Conservation (phyloP, 305 asterid species). For the Fraxinus dipetala region DNA sequence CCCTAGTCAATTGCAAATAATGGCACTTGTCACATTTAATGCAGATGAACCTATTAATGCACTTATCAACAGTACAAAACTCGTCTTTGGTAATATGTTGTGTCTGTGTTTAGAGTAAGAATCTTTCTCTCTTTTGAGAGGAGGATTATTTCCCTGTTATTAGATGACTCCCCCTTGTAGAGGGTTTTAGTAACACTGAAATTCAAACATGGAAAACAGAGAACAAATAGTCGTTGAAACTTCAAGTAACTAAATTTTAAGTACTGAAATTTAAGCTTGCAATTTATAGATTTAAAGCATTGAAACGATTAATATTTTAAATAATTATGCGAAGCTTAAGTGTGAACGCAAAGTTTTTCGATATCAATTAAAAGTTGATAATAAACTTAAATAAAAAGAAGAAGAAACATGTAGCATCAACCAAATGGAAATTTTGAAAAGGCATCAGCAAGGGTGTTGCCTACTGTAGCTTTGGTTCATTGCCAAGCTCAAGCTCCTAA, state of each 20-base stretch:
- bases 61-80: neutral
- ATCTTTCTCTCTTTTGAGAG: neutral
- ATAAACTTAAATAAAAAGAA: neutral
- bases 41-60: neutral
- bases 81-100: neutral
- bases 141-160: neutral
- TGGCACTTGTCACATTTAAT: neutral
- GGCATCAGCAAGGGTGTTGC: neutral
- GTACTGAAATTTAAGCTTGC: neutral
- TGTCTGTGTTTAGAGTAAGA: neutral
- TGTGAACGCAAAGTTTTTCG: neutral
- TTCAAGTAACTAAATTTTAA: neutral
- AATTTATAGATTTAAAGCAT: neutral
- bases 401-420: neutral
- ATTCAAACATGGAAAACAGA: neutral
- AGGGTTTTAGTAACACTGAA: neutral
- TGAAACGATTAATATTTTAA: neutral
- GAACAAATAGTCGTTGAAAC: neutral
- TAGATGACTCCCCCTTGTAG: neutral
- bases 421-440: neutral
- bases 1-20: neutral
- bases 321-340: neutral
- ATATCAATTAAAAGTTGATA: neutral
- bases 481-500: neutral
- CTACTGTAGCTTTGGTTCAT: neutral